A percentile compares a stretch with the other conserved stretches of the same genome.
Conservation (phyloP, 164 flowering plant species). For the Sextonia rubra region DNA sequence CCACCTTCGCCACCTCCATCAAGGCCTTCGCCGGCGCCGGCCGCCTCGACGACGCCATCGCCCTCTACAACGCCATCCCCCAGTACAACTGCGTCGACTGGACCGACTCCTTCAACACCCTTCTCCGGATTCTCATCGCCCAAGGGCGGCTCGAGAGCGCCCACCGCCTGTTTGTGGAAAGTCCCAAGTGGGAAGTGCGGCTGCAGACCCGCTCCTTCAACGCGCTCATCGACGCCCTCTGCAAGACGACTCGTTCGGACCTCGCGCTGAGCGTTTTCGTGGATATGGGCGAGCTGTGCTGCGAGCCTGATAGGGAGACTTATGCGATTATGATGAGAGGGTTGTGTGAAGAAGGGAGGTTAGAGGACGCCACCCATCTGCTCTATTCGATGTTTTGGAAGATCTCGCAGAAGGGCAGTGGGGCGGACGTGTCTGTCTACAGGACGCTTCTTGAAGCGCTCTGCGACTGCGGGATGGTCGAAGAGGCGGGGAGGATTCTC, state of each 20-base stretch:
- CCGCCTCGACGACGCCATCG: constrained; percentile 44
- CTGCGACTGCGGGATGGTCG: constrained; percentile 51
- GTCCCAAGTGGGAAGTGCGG: constrained; percentile 62
- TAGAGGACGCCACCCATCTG: constrained; percentile 72
- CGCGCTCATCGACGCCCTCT: constrained; percentile 51
- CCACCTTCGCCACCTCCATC: constrained; percentile 40
- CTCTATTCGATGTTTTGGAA: constrained; percentile 80
- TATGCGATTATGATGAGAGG: constrained; percentile 66
- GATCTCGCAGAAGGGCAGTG: constrained; percentile 74
- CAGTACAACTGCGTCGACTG: constrained; percentile 66
- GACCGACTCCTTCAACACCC: constrained; percentile 60
- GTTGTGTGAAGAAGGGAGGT: constrained; percentile 54
- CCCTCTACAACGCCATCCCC: constrained; percentile 46
- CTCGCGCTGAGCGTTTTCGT: constrained; percentile 56
- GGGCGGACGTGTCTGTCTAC: constrained; percentile 61
- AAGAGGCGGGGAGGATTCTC: constrained; percentile 54
- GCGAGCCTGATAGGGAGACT: constrained; percentile 57
- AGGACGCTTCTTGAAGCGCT: constrained; percentile 59
- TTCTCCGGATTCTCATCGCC: constrained; percentile 48
- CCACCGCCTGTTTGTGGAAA: constrained; percentile 41
- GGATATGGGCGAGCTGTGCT: constrained; percentile 59
- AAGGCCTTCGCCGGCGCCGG: constrained; percentile 51
- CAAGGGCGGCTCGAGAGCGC: constrained; percentile 37
- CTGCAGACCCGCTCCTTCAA: constrained; percentile 44
- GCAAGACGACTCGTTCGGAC: constrained; percentile 43